These are phyloP conservation scores for Erucastrum elatum DNA, from an alignment of 345 rosid genomes.

Conservation along the genomic window DNA sequence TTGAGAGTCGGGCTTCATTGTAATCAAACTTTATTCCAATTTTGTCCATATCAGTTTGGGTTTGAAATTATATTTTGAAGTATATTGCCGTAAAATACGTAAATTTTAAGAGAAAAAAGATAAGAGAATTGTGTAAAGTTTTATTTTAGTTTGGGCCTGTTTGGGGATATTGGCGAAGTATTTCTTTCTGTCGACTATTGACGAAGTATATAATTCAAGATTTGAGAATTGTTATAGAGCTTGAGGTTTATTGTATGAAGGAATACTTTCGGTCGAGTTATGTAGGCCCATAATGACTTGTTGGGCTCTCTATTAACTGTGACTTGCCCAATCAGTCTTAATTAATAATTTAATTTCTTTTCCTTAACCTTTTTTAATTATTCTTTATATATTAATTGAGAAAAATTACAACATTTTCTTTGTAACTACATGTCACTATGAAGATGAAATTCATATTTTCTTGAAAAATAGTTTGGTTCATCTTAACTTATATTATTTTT, in stretches of 20 bases:
- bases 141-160: conserved; percentile 14
- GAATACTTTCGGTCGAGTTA: neutral
- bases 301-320: neutral
- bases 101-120: neutral
- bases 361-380: too few species aligned
- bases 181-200: too few species aligned
- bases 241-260: neutral
- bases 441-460: too few species aligned
- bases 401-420: too few species aligned
- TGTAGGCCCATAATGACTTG: neutral
- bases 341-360: too few species aligned
- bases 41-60: conserved; percentile 14
- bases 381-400: too few species aligned
- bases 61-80: neutral
- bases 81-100: neutral
- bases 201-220: neutral
- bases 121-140: neutral
- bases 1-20: neutral
- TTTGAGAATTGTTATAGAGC: neutral
- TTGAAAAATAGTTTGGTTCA: too few species aligned
- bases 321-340: too few species aligned
- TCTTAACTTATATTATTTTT: too few species aligned
- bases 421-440: too few species aligned
- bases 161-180: neutral
- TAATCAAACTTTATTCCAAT: neutral